Evolutionary conservation across 352 stramenopile species (phyloP), one percentile per base, ranked within the genome.

Genomic region (Globisporangium radiosum): DNA sequence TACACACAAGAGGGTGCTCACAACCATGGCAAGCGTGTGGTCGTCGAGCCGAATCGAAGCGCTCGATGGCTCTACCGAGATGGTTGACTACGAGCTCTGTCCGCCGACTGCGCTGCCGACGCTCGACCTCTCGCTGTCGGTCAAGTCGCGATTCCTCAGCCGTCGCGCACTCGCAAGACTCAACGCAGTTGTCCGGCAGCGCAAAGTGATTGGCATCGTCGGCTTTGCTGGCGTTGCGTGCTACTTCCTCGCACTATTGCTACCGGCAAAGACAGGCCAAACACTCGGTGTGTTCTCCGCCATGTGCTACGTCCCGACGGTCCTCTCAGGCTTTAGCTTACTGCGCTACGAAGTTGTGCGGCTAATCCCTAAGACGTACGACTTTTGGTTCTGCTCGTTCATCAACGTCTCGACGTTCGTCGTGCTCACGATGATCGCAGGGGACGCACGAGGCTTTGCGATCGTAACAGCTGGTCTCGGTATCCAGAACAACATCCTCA

Each of bases 141-240:
- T 68, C 51, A 64, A 64, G 52, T 68, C 57, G 40, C 62, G 62
- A 38, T 68, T 55, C 47, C 10, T 68, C 14, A 50, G 50, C 9
- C 56, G 10, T 4, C 42, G 14, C n/a, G 38, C n/a, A 40, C 40
- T 60, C 5, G 10, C 14, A 5, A 19, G 17, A 8, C 38, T 57
- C 56, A 54, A 47, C 3, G 25, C n/a, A 37, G 25, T 64, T 25
- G 52, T 57, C 8, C 25, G 44, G 4, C 51, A 15, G 9, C 56
- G 56, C 14, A 52, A 40, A 2, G 10, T 17, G 25, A 42, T 59
- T 15, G 17, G 55, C 2, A 17, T 45, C n/a, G 39, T 44, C 33
- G 56, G 52, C 0, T 9, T 37, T 1, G 19, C 17, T 5, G 47
- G 50, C 6, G 45, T 56, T 2, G 37, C 59, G 14, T 56, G 19